Percentiles rank a stretch among this genome's conserved stretches.
phyloP scores from a whole-genome alignment of 2,329 filamentous ascomycete genomes.

The Fusarium sp. region DNA sequence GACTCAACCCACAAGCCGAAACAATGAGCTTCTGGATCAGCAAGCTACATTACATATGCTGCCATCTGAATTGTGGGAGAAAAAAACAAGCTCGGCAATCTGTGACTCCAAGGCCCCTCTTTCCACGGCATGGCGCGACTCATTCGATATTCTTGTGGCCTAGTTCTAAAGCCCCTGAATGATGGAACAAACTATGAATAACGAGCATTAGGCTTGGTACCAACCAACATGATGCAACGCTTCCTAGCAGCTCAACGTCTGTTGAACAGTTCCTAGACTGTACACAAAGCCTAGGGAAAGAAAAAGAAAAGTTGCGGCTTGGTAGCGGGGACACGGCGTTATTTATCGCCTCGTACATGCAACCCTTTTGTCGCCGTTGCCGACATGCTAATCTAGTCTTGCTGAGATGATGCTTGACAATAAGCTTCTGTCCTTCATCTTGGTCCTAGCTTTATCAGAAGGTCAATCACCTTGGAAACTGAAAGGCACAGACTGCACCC shows the following conservation, averaged over 20 bases:
- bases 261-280: slow-evolving; percentile 2
- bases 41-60: not conserved
- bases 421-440: slow-evolving; percentile 13
- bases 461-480: not conserved
- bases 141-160: no score
- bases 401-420: not conserved
- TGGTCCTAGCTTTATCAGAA: slow-evolving; percentile 16
- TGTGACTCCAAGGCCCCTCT: not conserved
- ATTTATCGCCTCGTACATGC: slow-evolving; percentile 26
- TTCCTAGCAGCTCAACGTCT: slow-evolving; percentile 5
- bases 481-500: not conserved
- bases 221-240: slow-evolving; percentile 7
- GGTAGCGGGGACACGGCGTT: slow-evolving; percentile 20
- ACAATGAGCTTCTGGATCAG: not conserved
- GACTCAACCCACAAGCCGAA: slow-evolving; percentile 17
- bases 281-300: slow-evolving; percentile 1
- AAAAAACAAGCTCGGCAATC: not conserved
- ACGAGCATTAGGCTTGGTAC: not conserved
- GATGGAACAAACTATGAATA: slow-evolving; percentile 3
- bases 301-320: slow-evolving; percentile 26
- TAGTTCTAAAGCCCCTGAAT: not conserved
- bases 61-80: not conserved
- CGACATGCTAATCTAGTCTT: not conserved
- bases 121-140: not conserved
- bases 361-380: slow-evolving; percentile 31